A percentile compares a stretch with the other conserved stretches of the same genome.
These are phyloP conservation scores for Gossypium stocksii DNA, from an alignment of 345 rosid genomes.

Conservation along the genomic window DNA sequence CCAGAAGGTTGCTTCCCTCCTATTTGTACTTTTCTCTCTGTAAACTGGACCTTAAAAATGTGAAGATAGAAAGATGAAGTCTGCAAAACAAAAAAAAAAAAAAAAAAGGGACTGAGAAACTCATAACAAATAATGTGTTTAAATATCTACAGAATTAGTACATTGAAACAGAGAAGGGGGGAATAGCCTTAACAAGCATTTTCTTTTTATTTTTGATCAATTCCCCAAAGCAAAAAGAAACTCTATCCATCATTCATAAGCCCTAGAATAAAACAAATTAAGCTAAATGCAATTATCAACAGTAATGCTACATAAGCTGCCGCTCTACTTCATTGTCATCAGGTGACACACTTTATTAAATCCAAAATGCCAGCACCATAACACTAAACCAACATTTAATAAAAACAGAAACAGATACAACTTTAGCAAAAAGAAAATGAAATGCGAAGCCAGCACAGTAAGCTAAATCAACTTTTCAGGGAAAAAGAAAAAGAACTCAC, in stretches of 20 bases:
- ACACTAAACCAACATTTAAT: background rate
- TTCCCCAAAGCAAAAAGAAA: background rate
- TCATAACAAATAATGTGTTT: background rate
- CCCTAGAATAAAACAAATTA: background rate
- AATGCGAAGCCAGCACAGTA: background rate
- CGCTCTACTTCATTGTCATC: background rate
- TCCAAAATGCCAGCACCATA: background rate
- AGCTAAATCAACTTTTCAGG: background rate
- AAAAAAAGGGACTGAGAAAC: background rate
- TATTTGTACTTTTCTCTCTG: slow-evolving; percentile 56
- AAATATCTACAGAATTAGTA: slow-evolving; percentile 6
- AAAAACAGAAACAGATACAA: background rate
- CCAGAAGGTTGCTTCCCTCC: slow-evolving; percentile 81
- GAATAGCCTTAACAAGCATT: background rate
- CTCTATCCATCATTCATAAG: background rate
- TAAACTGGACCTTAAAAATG: slow-evolving; percentile 74
- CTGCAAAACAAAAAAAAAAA: slow-evolving; percentile 42
- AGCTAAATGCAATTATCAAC: background rate
- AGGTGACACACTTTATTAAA: background rate
- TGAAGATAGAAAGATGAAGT: slow-evolving; percentile 84
- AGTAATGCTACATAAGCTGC: background rate
- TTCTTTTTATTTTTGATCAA: background rate
- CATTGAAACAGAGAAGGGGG: background rate
- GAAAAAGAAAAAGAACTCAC: slow-evolving; percentile 38
- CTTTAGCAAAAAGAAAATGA: background rate